A percentile compares a stretch with the other conserved stretches of the same genome.
phyloP scores from a whole-genome alignment of 257 asterid species.

The Penstemon eatonii region DNA sequence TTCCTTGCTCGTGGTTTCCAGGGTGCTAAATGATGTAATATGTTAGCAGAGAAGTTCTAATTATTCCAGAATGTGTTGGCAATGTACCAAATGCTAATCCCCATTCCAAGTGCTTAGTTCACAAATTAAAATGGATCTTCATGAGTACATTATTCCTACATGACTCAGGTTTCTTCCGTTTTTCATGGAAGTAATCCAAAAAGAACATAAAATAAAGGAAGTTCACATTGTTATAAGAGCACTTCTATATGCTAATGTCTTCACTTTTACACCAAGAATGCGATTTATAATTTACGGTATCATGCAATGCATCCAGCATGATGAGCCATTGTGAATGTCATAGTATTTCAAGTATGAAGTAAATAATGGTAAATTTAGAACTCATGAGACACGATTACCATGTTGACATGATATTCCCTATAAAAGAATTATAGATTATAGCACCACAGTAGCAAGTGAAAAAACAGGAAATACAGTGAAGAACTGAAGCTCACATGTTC shows the following conservation, averaged over 20 bases:
- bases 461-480: constrained; percentile 4
- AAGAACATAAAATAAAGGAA: not conserved
- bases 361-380: not conserved
- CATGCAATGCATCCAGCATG: not conserved
- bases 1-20: too few relatives aligned
- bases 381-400: constrained; percentile 16
- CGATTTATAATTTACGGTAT: not conserved
- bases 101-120: not conserved
- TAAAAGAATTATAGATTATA: too few relatives aligned
- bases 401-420: too few relatives aligned
- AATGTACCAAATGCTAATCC: constrained; percentile 18
- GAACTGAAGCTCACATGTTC: constrained; percentile 65
- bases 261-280: not conserved
- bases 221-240: not conserved
- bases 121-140: constrained; percentile 5
- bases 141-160: not conserved
- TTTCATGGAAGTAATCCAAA: constrained; percentile 2
- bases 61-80: not conserved
- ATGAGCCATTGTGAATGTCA: not conserved
- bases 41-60: not conserved
- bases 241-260: constrained; percentile 2
- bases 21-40: not conserved
- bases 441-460: too few relatives aligned
- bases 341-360: not conserved
- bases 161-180: not conserved